Evolutionary conservation across 1,139 yeast genomes (phyloP).

Genomic region (Nakaseomyces kungkrabaensis): DNA sequence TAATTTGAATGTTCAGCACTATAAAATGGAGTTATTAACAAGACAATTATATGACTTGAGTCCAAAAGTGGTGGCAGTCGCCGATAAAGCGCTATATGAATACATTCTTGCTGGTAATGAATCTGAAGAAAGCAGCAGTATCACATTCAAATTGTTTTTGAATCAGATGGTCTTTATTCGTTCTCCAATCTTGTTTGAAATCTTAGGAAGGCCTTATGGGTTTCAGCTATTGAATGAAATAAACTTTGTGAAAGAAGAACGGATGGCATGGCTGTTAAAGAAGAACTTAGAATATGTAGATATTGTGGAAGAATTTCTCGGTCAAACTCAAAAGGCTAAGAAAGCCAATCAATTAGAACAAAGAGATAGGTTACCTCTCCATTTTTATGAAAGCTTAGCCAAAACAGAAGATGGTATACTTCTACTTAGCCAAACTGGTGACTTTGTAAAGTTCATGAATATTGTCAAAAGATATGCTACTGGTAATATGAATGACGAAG

Average conservation of each 20-base stretch:
- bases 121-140: constrained; percentile 18
- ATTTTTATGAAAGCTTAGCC: constrained; percentile 72
- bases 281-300: constrained; percentile 44
- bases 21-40: constrained; percentile 42
- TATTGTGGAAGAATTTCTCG: constrained; percentile 36
- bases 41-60: constrained; percentile 64
- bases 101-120: constrained; percentile 32
- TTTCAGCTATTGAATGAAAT: constrained; percentile 42
- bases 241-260: constrained; percentile 46
- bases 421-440: constrained; percentile 39
- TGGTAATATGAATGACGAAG: constrained; percentile 17
- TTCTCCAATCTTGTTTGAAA: constrained; percentile 39
- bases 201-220: constrained; percentile 48
- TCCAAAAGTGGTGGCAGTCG: constrained; percentile 46
- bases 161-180: constrained; percentile 29
- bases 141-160: constrained; percentile 21
- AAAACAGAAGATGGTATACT: constrained; percentile 73
- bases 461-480: constrained; percentile 32
- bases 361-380: constrained; percentile 39
- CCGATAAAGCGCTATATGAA: constrained; percentile 43
- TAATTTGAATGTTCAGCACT: constrained; percentile 20
- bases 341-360: constrained; percentile 5
- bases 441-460: constrained; percentile 37
- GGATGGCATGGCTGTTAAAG: constrained; percentile 49
- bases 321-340: constrained; percentile 10